phyloP scores from a whole-genome alignment of 2,329 filamentous ascomycete genomes.

The Metarhizium album region DNA sequence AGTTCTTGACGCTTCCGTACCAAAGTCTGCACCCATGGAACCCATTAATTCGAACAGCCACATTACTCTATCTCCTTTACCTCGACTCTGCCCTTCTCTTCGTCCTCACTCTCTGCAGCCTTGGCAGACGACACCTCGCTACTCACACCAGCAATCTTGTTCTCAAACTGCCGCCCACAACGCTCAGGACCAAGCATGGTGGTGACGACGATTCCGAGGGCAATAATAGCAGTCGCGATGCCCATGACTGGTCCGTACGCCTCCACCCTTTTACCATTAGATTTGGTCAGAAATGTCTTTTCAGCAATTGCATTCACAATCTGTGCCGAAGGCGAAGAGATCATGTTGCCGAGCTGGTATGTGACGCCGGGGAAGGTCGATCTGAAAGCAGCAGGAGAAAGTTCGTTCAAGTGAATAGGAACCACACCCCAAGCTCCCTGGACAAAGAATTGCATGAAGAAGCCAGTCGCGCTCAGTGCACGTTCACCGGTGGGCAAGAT shows the following conservation, averaged over 20 bases:
- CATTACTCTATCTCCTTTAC: constrained; percentile 4
- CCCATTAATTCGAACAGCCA: background rate
- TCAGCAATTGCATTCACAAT: constrained; percentile 70
- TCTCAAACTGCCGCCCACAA: constrained; percentile 59
- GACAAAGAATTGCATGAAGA: constrained; percentile 60
- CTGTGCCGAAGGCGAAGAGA: constrained; percentile 60
- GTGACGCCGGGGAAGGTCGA: constrained; percentile 61
- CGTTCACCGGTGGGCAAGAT: constrained; percentile 52
- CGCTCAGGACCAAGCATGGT: constrained; percentile 65
- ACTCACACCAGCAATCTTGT: constrained; percentile 31
- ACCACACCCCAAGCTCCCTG: constrained; percentile 59
- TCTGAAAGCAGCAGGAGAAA: constrained; percentile 59
- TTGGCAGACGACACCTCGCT: constrained; percentile 15
- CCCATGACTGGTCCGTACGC: constrained; percentile 70
- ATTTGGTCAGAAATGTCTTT: constrained; percentile 41
- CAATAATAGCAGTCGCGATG: constrained; percentile 67
- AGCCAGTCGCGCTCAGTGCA: constrained; percentile 51
- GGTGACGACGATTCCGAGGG: constrained; percentile 55
- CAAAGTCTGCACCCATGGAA: too few species aligned
- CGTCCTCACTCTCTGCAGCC: constrained; percentile 18
- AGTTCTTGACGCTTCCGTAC: too few species aligned
- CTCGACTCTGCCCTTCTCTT: constrained; percentile 18
- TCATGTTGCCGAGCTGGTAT: constrained; percentile 68
- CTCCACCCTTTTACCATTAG: constrained; percentile 46
- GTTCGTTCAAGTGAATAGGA: constrained; percentile 63